A percentile compares a stretch with the other conserved stretches of the same genome.
These are phyloP conservation scores for Vinca minor DNA, from an alignment of 257 asterid genomes.

Conservation along the genomic window DNA sequence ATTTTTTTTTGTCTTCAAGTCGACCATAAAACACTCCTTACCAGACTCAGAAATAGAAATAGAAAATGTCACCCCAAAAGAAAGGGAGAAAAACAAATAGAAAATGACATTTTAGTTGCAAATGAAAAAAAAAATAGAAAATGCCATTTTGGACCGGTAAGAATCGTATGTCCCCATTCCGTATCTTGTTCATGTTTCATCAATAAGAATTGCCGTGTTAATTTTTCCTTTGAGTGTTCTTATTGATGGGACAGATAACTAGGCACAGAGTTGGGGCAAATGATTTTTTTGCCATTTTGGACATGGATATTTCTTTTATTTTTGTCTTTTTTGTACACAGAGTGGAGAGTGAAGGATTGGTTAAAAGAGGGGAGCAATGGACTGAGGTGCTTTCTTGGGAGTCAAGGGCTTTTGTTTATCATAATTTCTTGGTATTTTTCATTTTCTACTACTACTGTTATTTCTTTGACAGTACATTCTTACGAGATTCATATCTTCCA, in stretches of 20 bases:
- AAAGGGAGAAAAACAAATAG: not conserved
- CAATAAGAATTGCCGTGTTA: too few species aligned
- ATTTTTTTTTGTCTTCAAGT: not conserved
- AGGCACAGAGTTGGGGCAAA: too few species aligned
- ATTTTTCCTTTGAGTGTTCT: too few species aligned
- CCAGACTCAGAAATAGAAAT: too few species aligned
- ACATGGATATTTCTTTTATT: not conserved
- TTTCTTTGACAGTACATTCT: constrained; percentile 3
- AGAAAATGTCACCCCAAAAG: too few species aligned
- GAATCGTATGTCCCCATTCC: too few species aligned
- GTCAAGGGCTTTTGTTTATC: constrained; percentile 68
- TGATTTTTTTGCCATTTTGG: not conserved
- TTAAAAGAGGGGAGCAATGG: constrained; percentile 57
- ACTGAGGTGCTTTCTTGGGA: constrained; percentile 68
- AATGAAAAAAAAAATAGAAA: too few species aligned
- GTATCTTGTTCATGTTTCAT: too few species aligned
- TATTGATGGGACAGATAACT: too few species aligned
- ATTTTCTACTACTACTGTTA: not conserved
- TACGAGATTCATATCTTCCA: not conserved
- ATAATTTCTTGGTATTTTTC: constrained; percentile 63
- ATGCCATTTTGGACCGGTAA: too few species aligned
- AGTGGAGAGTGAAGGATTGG: constrained; percentile 45
- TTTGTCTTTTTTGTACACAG: not conserved
- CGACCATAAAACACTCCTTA: too few species aligned
- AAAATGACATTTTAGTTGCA: not conserved